Evolutionary conservation across 768 basidiomycete genomes (phyloP).

Genomic region (Coprinellus micaceus): DNA sequence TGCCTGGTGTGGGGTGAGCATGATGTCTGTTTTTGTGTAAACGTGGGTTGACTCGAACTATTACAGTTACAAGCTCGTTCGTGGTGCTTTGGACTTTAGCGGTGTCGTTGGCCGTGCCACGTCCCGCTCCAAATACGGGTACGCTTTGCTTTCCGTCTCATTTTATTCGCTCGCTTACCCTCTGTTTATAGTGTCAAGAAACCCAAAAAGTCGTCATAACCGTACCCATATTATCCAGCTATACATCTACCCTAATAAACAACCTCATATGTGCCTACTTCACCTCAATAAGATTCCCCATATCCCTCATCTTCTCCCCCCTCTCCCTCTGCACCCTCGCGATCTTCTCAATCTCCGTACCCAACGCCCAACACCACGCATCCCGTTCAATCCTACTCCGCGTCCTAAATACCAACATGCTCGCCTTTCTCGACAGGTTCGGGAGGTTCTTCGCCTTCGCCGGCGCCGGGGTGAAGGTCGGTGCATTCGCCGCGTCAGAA

Average conservation of each 20-base stretch:
- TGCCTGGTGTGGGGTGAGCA: slow-evolving; percentile 89
- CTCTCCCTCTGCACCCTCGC: slow-evolving; percentile 57
- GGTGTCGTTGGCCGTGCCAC: slow-evolving; percentile 82
- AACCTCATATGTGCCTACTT: not conserved
- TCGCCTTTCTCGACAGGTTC: slow-evolving; percentile 52
- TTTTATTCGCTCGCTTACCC: no score
- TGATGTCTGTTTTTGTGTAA: not conserved
- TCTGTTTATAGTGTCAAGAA: slow-evolving; percentile 87
- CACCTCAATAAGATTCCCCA: slow-evolving; percentile 51
- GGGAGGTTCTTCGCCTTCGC: slow-evolving; percentile 34
- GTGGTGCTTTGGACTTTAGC: slow-evolving; percentile 88
- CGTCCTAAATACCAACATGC: slow-evolving; percentile 63
- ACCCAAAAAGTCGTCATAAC: slow-evolving; percentile 61
- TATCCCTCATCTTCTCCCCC: slow-evolving; percentile 63
- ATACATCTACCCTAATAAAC: not conserved
- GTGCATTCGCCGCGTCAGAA: slow-evolving; percentile 24
- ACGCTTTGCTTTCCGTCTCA: no score
- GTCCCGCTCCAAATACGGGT: slow-evolving; percentile 93
- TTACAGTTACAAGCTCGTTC: slow-evolving; percentile 89
- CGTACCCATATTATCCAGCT: not conserved
- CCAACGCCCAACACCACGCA: slow-evolving; percentile 92
- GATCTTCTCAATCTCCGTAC: slow-evolving; percentile 82
- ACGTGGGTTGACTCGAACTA: no score
- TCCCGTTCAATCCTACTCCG: slow-evolving; percentile 87
- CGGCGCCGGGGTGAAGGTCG: slow-evolving; percentile 25